Percentiles rank a stretch among this genome's conserved stretches.
phyloP scores from a whole-genome alignment of 495 filamentous ascomycete species.

The Xeromyces bisporus region DNA sequence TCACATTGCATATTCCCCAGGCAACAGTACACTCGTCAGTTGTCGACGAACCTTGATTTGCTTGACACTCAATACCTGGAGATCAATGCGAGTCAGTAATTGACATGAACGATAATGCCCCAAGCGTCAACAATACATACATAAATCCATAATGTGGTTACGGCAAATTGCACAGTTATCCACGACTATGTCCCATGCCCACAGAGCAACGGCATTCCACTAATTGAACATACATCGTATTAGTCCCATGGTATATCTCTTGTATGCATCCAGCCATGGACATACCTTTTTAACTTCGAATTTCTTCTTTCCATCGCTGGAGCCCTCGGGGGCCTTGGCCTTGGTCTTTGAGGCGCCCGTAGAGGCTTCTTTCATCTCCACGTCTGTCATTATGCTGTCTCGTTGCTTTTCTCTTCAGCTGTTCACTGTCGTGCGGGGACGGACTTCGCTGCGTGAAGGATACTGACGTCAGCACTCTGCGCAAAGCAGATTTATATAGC shows the following conservation, averaged over 20 bases:
- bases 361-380: conserved; percentile 85
- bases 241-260: background rate
- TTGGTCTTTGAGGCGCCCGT: conserved; percentile 39
- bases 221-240: conserved; percentile 19
- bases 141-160: conserved; percentile 99
- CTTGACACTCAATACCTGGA: conserved; percentile 92
- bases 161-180: conserved; percentile 99
- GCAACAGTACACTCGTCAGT: conserved; percentile 97
- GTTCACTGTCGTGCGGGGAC: no score
- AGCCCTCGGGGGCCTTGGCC: conserved; percentile 38
- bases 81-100: no score
- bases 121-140: conserved; percentile 29
- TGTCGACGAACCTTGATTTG: conserved; percentile 95
- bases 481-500: no score
- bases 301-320: conserved; percentile 64
- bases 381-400: conserved; percentile 64
- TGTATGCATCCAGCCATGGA: background rate
- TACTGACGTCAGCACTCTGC: background rate
- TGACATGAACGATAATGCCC: no score
- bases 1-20: conserved; percentile 97
- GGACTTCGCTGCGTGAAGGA: background rate
- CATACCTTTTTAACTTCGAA: conserved; percentile 97
- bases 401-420: no score
- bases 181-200: conserved; percentile 99
- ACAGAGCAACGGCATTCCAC: conserved; percentile 99